These are phyloP conservation scores for Mucuna pruriens DNA, from an alignment of 306 rosid genomes.

Conservation along the genomic window DNA sequence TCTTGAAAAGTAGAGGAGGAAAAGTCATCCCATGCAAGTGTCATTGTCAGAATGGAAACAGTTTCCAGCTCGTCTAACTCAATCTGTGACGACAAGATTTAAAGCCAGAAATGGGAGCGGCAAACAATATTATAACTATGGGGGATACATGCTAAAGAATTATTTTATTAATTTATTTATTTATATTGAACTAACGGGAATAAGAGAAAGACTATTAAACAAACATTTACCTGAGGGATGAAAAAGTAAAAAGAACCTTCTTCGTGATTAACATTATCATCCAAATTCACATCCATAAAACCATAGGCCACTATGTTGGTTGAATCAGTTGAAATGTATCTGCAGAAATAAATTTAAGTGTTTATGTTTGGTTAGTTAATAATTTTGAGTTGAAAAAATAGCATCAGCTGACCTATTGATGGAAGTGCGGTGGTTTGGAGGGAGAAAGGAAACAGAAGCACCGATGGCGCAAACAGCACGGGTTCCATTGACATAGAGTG, in stretches of 20 bases:
- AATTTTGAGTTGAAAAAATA: too few relatives aligned
- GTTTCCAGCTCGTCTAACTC: constrained; percentile 83
- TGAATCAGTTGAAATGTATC: constrained; percentile 73
- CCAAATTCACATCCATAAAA: constrained; percentile 57
- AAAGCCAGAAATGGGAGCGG: constrained; percentile 15
- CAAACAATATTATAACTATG: constrained; percentile 20
- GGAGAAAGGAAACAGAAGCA: constrained; percentile 66
- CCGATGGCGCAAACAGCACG: constrained; percentile 87
- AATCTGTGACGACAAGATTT: constrained; percentile 57
- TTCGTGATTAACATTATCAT: constrained; percentile 50
- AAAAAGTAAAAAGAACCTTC: constrained; percentile 68
- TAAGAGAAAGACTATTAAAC: background rate
- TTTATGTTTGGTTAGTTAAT: too few relatives aligned
- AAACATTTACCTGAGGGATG: constrained; percentile 80
- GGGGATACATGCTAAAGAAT: constrained; percentile 14
- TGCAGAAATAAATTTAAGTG: background rate
- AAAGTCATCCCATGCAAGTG: constrained; percentile 83
- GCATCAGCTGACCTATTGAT: constrained; percentile 35
- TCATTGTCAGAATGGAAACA: constrained; percentile 73
- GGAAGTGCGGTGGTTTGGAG: constrained; percentile 30
- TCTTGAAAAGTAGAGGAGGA: constrained; percentile 67
- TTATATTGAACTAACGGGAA: constrained; percentile 17
- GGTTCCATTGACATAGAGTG: constrained; percentile 65
- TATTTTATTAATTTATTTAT: too few relatives aligned
- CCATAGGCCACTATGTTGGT: constrained; percentile 68